Evolutionary conservation across 345 rosid genomes (phyloP).

Genomic region (Odontarrhena argentea): DNA sequence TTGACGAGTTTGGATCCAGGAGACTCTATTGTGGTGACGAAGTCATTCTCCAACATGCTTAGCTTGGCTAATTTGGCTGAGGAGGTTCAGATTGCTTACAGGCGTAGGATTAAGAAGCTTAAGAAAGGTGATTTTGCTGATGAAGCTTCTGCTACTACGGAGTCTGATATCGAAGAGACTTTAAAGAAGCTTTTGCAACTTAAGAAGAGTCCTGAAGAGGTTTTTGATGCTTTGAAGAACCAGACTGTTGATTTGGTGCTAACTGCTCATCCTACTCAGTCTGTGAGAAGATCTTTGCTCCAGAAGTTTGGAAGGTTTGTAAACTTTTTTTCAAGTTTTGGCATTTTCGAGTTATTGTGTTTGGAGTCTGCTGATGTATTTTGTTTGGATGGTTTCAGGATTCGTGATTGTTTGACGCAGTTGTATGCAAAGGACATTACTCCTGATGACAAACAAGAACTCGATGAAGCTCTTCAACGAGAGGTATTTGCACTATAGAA

Average conservation of each 20-base stretch:
- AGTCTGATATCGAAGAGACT: conserved; percentile 94
- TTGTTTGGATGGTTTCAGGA: conserved; percentile 48
- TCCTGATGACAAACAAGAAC: conserved; percentile 98
- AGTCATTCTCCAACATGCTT: conserved; percentile 95
- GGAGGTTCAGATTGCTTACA: conserved; percentile 93
- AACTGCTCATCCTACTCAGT: conserved; percentile 99
- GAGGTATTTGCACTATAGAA: conserved; percentile 55
- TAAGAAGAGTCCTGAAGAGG: conserved; percentile 87
- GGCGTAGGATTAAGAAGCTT: conserved; percentile 71
- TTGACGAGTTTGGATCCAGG: conserved; percentile 90
- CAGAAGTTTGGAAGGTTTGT: conserved; percentile 94
- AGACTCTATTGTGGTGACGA: conserved; percentile 85
- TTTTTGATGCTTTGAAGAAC: conserved; percentile 92
- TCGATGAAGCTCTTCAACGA: conserved; percentile 95
- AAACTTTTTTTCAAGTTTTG: not conserved
- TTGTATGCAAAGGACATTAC: conserved; percentile 92
- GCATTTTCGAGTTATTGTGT: not conserved
- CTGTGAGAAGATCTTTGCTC: conserved; percentile 91
- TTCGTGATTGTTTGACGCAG: conserved; percentile 83
- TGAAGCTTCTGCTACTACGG: conserved; percentile 80
- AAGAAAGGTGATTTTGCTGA: conserved; percentile 90
- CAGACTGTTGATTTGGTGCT: conserved; percentile 95
- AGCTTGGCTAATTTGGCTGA: conserved; percentile 93
- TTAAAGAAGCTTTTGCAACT: conserved; percentile 79
- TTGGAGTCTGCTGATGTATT: conserved; percentile 18